Base-by-base conservation (phyloP, 495 filamentous ascomycete species). In the Pyrenula massariospora region DNA sequence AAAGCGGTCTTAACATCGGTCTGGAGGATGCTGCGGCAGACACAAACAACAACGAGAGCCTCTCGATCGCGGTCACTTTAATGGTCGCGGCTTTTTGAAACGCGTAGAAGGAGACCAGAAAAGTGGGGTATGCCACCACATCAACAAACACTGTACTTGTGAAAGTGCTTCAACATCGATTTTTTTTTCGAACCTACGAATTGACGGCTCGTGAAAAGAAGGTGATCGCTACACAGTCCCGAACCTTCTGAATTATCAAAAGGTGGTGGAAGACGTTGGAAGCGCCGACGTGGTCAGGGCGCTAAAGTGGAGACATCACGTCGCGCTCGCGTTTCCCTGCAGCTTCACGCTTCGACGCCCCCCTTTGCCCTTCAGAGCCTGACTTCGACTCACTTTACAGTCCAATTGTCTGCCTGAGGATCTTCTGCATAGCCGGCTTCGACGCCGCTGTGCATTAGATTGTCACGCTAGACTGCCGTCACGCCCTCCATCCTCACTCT, bases 361-460 rank as follows among this genome's bases (percentile, higher is more conserved):
- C 31, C 15, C 31, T 42, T 42, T 15, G 31, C 5, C 31, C 15
- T 15, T 5, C 31, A 5, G 8, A 20, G 8, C 50, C 50, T 52
- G 8, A 52, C 8, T 20, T 19, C 8, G 50, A 52, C 19, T 10
- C n/a, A 8, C 10, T 52, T 19, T 19, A 8, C 20, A 8, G 15
- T 24, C 50, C 50, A 52, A 52, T 52, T 52, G 50, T 21, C 50
- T 52, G 50, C 50, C 50, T 52, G 19, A 52, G 50, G 50, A 8
- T 20, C 50, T 24, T 5, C 8, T 20, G 50, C 50, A 52, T 52
- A 42, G 5, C 15, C 31, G 31, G 31, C 31, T 42, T 42, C 19
- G 20, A 52, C 50, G 50, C 50, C 22, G 19, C n/a, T 24, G 10
- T 52, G 50, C 50, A 52, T 52, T 52, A 24, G 50, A 52, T 20